A percentile compares a stretch with the other conserved stretches of the same genome.
phyloP scores from a whole-genome alignment of 2,329 filamentous ascomycete species.

The Diaporthe humulicola region DNA sequence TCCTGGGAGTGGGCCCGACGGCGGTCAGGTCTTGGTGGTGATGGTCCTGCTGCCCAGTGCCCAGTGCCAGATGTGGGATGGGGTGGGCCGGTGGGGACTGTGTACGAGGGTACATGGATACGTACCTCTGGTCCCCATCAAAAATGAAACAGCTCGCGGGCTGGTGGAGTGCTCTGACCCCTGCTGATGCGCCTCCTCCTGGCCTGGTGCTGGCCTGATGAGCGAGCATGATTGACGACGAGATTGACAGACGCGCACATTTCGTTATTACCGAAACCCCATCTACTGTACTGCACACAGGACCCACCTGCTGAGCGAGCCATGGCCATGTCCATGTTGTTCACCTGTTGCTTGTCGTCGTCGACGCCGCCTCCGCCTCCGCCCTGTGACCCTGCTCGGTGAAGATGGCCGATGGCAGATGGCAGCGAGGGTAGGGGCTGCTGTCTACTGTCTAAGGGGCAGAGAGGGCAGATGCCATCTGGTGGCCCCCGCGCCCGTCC shows the following conservation, averaged over 20 bases:
- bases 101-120: conserved; percentile 13
- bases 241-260: conserved; percentile 31
- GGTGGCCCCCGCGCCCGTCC: conserved; percentile 26
- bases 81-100: conserved; percentile 8
- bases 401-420: conserved; percentile 1
- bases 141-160: conserved; percentile 37
- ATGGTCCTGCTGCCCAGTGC: not conserved
- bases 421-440: not conserved
- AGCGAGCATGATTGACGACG: conserved; percentile 33
- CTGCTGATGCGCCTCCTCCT: conserved; percentile 26
- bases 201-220: conserved; percentile 32
- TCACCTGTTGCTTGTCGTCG: not conserved
- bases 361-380: conserved; percentile 3
- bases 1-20: conserved; percentile 14
- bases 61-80: conserved; percentile 27
- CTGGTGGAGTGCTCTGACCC: conserved; percentile 32
- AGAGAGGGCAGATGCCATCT: not conserved
- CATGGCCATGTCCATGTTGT: conserved; percentile 16
- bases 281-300: conserved; percentile 7
- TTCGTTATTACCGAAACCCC: conserved; percentile 40
- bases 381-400: conserved; percentile 3
- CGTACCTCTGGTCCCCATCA: conserved; percentile 1
- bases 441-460: too few species aligned
- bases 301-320: not conserved
- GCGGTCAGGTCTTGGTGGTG: conserved; percentile 22